Evolutionary conservation across 768 basidiomycete genomes (phyloP).

Genomic region (Porpolomopsis calyptriformis): DNA sequence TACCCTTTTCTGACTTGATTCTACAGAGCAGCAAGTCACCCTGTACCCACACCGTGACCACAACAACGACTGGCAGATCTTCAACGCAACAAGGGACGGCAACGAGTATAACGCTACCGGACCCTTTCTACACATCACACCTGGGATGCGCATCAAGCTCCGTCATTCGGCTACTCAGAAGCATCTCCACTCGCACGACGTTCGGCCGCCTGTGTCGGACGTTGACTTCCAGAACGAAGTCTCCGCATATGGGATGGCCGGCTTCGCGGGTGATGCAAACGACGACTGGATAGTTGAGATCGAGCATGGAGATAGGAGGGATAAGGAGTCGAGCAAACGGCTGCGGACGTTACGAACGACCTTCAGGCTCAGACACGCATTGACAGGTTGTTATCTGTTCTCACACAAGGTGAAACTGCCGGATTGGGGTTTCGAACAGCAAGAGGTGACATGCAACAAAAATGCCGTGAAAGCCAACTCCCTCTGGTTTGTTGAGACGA

Average conservation of each 20-base stretch:
- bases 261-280: slow-evolving; percentile 81
- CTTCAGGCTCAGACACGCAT: slow-evolving; percentile 73
- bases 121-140: slow-evolving; percentile 53
- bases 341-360: slow-evolving; percentile 71
- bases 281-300: slow-evolving; percentile 93
- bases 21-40: slow-evolving; percentile 90
- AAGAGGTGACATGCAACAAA: slow-evolving; percentile 99
- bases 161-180: slow-evolving; percentile 74
- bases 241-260: slow-evolving; percentile 82
- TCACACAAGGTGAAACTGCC: slow-evolving; percentile 97
- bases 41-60: slow-evolving; percentile 97
- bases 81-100: slow-evolving; percentile 55
- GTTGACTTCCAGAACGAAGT: slow-evolving; percentile 99
- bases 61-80: slow-evolving; percentile 89
- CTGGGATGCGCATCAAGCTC: slow-evolving; percentile 67
- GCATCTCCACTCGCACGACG: slow-evolving; percentile 88
- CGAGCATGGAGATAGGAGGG: slow-evolving; percentile 51
- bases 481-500: slow-evolving; percentile 89
- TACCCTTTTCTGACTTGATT: neutral
- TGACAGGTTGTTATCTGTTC: slow-evolving; percentile 94
- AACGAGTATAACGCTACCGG: slow-evolving; percentile 19
- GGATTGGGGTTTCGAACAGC: slow-evolving; percentile 96
- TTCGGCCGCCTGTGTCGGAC: slow-evolving; percentile 89
- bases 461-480: slow-evolving; percentile 86
- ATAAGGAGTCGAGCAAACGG: slow-evolving; percentile 56